Percentiles rank a stretch among this genome's conserved stretches.
Conservation (phyloP, 768 basidiomycete genomes). For the Boletales sp. region DNA sequence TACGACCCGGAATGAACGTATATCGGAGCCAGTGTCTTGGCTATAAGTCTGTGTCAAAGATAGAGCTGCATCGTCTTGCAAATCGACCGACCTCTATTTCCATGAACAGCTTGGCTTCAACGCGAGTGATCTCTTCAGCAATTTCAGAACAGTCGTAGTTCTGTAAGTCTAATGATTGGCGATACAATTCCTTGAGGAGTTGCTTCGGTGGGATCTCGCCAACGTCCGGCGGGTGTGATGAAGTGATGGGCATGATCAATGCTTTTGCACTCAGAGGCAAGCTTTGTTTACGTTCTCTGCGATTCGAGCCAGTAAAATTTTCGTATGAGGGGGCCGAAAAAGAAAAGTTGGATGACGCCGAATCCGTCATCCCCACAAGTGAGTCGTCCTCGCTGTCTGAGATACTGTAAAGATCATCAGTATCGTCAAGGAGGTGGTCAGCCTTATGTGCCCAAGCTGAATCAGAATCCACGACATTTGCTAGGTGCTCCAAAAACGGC, state of each 20-base stretch:
- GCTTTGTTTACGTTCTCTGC: conserved; percentile 67
- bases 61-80: background rate
- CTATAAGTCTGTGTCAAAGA: conserved; percentile 36
- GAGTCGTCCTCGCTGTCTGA: conserved; percentile 52
- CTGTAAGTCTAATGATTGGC: conserved; percentile 55
- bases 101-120: conserved; percentile 67
- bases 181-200: conserved; percentile 60
- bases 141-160: conserved; percentile 59
- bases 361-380: conserved; percentile 29
- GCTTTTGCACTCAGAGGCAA: conserved; percentile 52
- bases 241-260: conserved; percentile 34
- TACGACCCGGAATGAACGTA: conserved; percentile 66
- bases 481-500: conserved; percentile 70
- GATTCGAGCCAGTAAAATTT: conserved; percentile 22
- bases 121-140: conserved; percentile 82
- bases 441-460: conserved; percentile 70
- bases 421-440: conserved; percentile 55
- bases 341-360: conserved; percentile 24
- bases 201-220: conserved; percentile 49
- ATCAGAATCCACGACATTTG: conserved; percentile 64
- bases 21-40: conserved; percentile 87
- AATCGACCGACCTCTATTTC: conserved; percentile 61
- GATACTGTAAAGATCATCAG: conserved; percentile 55
- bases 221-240: conserved; percentile 28
- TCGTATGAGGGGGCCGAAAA: conserved; percentile 19